Conservation (phyloP, 345 rosid species). For the Geranium brycei region DNA sequence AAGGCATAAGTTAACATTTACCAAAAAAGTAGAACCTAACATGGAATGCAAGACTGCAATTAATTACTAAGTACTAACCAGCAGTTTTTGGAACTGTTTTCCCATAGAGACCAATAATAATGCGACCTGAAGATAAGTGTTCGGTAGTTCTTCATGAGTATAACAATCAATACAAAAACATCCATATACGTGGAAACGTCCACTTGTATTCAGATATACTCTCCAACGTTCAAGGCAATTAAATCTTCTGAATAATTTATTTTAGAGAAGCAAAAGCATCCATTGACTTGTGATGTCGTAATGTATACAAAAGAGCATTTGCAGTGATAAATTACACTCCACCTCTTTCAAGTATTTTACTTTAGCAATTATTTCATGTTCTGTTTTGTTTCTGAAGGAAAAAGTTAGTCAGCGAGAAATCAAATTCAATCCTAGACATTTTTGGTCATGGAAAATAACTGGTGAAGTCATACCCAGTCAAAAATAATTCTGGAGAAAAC, state of each 20-base stretch:
- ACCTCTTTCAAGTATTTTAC: background rate
- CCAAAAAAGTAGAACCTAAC: background rate
- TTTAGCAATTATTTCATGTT: too few relatives aligned
- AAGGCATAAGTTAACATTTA: slow-evolving; percentile 9
- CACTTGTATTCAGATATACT: too few relatives aligned
- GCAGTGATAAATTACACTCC: background rate
- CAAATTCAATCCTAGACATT: too few relatives aligned
- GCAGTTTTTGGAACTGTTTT: slow-evolving; percentile 86
- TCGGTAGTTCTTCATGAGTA: background rate
- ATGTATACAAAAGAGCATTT: too few relatives aligned
- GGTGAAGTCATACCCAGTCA: too few relatives aligned
- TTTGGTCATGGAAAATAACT: too few relatives aligned
- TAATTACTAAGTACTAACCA: slow-evolving; percentile 26
- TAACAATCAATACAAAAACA: background rate
- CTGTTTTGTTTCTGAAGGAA: background rate
- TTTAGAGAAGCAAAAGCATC: too few relatives aligned
- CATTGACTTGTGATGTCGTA: too few relatives aligned
- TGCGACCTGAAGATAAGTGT: slow-evolving; percentile 40
- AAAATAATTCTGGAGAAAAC: too few relatives aligned
- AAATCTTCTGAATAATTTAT: too few relatives aligned
- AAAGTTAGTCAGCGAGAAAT: too few relatives aligned
- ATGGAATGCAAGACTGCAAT: background rate
- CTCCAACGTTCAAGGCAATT: too few relatives aligned
- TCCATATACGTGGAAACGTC: background rate
- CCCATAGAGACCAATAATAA: slow-evolving; percentile 81